Evolutionary conservation across 2,329 filamentous ascomycete species (phyloP).

Genomic region (Aureobasidium zeae): DNA sequence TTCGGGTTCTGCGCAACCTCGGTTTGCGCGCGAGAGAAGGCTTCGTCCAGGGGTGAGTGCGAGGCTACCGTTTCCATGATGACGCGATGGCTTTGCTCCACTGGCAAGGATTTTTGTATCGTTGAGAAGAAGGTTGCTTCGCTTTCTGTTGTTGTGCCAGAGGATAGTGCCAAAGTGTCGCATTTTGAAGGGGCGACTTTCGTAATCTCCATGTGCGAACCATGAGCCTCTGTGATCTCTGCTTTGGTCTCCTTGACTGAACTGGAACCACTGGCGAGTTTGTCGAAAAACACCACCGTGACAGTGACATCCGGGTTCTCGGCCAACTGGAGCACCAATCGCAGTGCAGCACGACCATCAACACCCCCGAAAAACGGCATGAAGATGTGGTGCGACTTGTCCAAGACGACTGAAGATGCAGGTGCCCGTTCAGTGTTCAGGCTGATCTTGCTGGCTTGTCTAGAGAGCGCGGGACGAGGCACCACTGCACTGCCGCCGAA

Average conservation of each 20-base stretch:
- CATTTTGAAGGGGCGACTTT: not conserved
- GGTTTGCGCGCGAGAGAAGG: constrained; percentile 46
- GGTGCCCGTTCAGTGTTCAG: constrained; percentile 49
- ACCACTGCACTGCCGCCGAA: constrained; percentile 43
- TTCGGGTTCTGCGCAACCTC: constrained; percentile 52
- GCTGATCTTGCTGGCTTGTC: constrained; percentile 49
- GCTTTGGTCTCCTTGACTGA: not conserved
- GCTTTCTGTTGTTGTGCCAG: too few relatives aligned
- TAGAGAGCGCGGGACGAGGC: constrained; percentile 33
- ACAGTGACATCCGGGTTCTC: constrained; percentile 70
- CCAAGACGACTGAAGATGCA: constrained; percentile 48
- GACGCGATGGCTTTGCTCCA: constrained; percentile 44
- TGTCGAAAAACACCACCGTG: constrained; percentile 57
- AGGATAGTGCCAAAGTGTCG: not conserved
- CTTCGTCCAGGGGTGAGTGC: constrained; percentile 35
- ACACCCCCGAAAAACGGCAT: constrained; percentile 75
- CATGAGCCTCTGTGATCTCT: constrained; percentile 1
- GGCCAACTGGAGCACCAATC: constrained; percentile 74
- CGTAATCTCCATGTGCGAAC: not conserved
- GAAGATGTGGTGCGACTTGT: constrained; percentile 74
- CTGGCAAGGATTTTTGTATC: constrained; percentile 47
- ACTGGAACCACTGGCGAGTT: not conserved
- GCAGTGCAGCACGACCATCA: constrained; percentile 72
- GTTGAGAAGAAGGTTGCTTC: constrained; percentile 49
- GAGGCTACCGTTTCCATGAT: constrained; percentile 46